Conservation (phyloP, 2,329 filamentous ascomycete genomes). For the Trichoderma atroviride region DNA sequence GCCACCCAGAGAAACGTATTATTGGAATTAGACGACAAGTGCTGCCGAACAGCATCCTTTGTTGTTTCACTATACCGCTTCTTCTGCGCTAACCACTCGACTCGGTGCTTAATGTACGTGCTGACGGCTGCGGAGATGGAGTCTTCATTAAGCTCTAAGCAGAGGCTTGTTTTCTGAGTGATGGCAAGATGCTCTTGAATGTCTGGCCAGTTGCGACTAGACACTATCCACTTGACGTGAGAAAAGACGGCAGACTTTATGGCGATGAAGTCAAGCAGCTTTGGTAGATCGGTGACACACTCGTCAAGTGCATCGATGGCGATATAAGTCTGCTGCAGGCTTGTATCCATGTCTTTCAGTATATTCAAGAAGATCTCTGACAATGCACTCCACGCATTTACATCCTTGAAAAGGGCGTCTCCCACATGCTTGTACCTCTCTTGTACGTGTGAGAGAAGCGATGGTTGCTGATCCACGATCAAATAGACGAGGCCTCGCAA, state of each 20-base stretch:
- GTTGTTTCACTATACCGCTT: constrained; percentile 23
- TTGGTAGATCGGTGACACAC: constrained; percentile 33
- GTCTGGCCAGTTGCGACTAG: constrained; percentile 48
- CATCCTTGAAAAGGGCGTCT: constrained; percentile 43
- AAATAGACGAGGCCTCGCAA: constrained; percentile 39
- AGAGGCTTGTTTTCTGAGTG: constrained; percentile 33
- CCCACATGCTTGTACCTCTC: constrained; percentile 41
- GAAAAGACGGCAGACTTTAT: neutral
- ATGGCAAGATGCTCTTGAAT: constrained; percentile 30
- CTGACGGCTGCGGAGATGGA: constrained; percentile 42
- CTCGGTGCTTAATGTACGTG: constrained; percentile 43
- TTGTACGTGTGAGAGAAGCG: constrained; percentile 36
- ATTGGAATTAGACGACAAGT: constrained; percentile 38
- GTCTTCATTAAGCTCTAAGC: constrained; percentile 42
- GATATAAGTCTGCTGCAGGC: constrained; percentile 30
- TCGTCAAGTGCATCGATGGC: constrained; percentile 54
- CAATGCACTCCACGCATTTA: constrained; percentile 43
- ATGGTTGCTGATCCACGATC: constrained; percentile 42
- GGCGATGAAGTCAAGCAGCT: constrained; percentile 43
- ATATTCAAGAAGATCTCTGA: constrained; percentile 44
- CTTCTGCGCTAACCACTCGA: constrained; percentile 33
- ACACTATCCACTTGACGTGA: constrained; percentile 46
- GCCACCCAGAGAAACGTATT: constrained; percentile 39
- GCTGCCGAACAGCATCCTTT: constrained; percentile 7
- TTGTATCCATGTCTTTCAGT: constrained; percentile 38